Conservation (phyloP, 805 yeast species). For the Huiozyma sinensis region DNA sequence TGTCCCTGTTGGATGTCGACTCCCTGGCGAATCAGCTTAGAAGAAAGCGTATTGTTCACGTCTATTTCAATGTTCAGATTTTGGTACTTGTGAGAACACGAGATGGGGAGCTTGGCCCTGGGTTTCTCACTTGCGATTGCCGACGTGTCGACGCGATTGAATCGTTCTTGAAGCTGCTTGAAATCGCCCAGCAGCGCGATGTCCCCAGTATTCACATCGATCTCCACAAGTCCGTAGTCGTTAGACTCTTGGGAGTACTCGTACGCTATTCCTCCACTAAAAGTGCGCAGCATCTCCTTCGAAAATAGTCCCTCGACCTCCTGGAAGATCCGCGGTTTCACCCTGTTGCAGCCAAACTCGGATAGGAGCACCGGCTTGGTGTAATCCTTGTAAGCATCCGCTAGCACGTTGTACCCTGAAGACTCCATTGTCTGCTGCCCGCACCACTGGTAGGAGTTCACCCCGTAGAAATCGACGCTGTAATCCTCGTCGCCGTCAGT, state of each 20-base stretch:
- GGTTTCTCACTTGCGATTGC: not conserved
- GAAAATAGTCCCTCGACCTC: conserved; percentile 67
- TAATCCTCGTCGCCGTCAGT: conserved; percentile 36
- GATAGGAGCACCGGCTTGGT: conserved; percentile 77
- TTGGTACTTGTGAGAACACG: not conserved
- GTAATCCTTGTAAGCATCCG: conserved; percentile 56
- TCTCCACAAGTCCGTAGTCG: conserved; percentile 64
- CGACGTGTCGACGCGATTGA: conserved; percentile 12
- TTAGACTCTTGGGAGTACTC: conserved; percentile 73
- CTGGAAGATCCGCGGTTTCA: conserved; percentile 66
- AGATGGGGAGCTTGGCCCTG: no score
- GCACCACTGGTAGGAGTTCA: conserved; percentile 95
- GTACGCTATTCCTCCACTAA: conserved; percentile 79
- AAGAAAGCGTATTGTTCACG: no score
- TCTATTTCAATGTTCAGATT: not conserved
- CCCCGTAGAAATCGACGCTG: conserved; percentile 76
- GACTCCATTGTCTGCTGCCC: conserved; percentile 75
- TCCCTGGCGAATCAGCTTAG: no score
- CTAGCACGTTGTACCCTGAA: conserved; percentile 66
- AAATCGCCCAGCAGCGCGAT: conserved; percentile 39
- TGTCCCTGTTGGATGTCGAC: no score
- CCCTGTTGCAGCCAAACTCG: conserved; percentile 85
- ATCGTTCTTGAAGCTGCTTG: conserved; percentile 37
- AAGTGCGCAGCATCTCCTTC: conserved; percentile 57
- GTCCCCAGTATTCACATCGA: conserved; percentile 31